phyloP scores from a whole-genome alignment of 2,329 filamentous ascomycete species.

The Fonsecaea pedrosoi region DNA sequence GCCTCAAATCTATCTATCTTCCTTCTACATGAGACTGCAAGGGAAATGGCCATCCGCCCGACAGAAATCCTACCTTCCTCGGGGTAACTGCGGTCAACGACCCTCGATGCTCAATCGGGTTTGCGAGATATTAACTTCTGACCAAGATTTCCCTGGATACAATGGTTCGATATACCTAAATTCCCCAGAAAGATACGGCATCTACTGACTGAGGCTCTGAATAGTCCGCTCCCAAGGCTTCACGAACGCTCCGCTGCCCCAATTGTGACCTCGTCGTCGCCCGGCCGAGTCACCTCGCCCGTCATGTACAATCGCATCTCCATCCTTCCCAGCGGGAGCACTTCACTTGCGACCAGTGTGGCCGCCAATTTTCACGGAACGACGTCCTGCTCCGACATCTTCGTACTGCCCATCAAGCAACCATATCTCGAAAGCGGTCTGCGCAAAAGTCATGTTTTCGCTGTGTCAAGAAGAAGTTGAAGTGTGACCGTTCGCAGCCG shows the following conservation, averaged over 20 bases:
- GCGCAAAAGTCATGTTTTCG: conserved; percentile 36
- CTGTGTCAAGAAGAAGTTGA: conserved; percentile 35
- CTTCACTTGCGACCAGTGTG: conserved; percentile 31
- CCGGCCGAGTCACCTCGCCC: conserved; percentile 34
- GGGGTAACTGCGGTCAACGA: background rate
- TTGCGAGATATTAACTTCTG: background rate
- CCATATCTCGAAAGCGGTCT: conserved; percentile 23
- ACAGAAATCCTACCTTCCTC: background rate
- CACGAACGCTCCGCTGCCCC: conserved; percentile 30
- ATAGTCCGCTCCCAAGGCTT: conserved; percentile 20
- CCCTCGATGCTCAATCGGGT: background rate
- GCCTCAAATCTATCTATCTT: background rate
- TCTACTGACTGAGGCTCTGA: conserved; percentile 11
- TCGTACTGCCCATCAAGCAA: conserved; percentile 33
- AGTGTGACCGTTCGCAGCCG: conserved; percentile 29
- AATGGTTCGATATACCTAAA: conserved; percentile 2
- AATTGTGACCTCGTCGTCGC: conserved; percentile 32
- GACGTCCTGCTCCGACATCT: conserved; percentile 35
- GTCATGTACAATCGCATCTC: conserved; percentile 34
- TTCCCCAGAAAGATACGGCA: background rate
- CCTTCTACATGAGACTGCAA: background rate
- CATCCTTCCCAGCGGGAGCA: conserved; percentile 32
- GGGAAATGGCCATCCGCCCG: background rate
- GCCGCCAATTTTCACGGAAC: conserved; percentile 33
- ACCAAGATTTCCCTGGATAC: background rate